Base-by-base conservation (phyloP, 2,329 filamentous ascomycete species). In the Penicillium sp. region DNA sequence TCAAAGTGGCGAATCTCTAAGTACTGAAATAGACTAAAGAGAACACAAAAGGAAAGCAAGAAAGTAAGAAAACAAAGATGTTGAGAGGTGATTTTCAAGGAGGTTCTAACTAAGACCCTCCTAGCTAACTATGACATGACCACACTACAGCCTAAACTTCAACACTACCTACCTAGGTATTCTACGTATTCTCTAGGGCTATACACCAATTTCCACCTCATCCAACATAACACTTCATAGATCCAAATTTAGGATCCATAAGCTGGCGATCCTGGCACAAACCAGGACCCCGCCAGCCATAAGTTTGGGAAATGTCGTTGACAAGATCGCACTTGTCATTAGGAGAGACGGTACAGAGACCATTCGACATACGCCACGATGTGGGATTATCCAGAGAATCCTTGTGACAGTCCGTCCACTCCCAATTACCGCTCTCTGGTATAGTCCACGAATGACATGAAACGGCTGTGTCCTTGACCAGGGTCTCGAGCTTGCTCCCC, bases 211-310 rank as follows among this genome's bases (percentile, higher is more conserved):
- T 24, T 12, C 15, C 4, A 26, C 37, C 8, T 19, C 38, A 50
- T 26, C 48, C 48, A 35, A 50, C 43, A 38, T 50, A 47, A 26
- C 48, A 50, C 17, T 42, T 35, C 24, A 50, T 22, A 2, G 48
- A 50, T n/a, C 19, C 38, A 21, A 50, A 50, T 8, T 19, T 10
- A 7, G 48, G 48, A 19, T 50, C 48, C 19, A 22, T 7, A 6
- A 1, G 5, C n/a, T n/a, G 4, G 6, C 43, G 43, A 28, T 50
- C 39, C 13, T 46, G 37, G 6, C 48, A 50, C 12, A 10, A 3
- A 15, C 43, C 43, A 15, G 21, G 28, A 3, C 37, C 31, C 3
- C 48, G 38, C 31, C 35, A 46, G 43, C 48, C 48, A 41, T 50
- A 50, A 15, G 48, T 50, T 15, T 42, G 31, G 17, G 37, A 32